Percentiles rank a stretch among this genome's conserved stretches.
Evolutionary conservation across 176 grass and related monocot species (phyloP).

Genomic region (Dactylis glomerata): DNA sequence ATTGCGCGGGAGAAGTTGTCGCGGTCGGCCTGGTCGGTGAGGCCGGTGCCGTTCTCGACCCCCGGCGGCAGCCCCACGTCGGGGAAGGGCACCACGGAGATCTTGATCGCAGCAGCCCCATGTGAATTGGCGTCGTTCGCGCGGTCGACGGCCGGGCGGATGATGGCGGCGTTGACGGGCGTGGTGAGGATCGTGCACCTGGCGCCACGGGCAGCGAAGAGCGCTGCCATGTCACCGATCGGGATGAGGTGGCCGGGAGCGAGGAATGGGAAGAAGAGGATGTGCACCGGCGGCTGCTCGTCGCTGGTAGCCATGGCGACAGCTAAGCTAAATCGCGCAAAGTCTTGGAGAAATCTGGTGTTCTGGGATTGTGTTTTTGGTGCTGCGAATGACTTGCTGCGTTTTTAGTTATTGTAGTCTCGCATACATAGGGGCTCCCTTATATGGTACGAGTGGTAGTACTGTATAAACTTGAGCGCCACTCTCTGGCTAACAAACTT

Average conservation of each 20-base stretch:
- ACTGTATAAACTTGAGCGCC: background rate
- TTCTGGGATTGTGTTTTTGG: background rate
- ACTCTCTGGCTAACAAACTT: background rate
- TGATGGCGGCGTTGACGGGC: slow-evolving; percentile 22
- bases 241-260: slow-evolving; percentile 50
- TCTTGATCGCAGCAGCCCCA: background rate
- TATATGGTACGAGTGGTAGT: background rate
- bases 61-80: slow-evolving; percentile 34
- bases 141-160: slow-evolving; percentile 31
- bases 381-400: background rate
- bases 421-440: too few species aligned
- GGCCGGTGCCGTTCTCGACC: slow-evolving; percentile 23
- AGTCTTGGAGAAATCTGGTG: background rate
- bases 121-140: slow-evolving; percentile 7
- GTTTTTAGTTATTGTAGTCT: background rate
- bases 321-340: background rate
- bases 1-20: slow-evolving; percentile 7
- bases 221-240: background rate
- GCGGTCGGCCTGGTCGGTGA: background rate
- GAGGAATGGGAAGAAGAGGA: slow-evolving; percentile 45
- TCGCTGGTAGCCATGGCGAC: background rate
- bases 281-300: background rate
- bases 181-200: slow-evolving; percentile 54
- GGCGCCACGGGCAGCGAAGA: background rate
- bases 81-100: slow-evolving; percentile 24